Evolutionary conservation across 169 alveolate species (phyloP).

Genomic region (Plasmodium chabaudi): DNA sequence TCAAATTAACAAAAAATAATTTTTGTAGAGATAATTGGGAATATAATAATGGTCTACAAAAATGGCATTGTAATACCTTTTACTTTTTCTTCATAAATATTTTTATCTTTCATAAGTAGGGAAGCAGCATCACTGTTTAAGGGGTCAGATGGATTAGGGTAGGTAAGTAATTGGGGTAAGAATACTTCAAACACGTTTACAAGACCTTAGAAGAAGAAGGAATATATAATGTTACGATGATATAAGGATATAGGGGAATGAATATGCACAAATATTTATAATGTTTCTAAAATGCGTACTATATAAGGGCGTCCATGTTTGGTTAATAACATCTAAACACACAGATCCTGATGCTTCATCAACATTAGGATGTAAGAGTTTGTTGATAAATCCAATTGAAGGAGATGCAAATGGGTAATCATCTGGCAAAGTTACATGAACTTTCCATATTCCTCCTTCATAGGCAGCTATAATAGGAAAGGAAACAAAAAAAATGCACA

Average conservation of each 20-base stretch:
- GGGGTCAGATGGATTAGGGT: constrained; percentile 98
- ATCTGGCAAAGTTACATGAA: constrained; percentile 96
- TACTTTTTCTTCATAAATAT: constrained; percentile 93
- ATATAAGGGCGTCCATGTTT: constrained; percentile 98
- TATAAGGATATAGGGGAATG: not conserved
- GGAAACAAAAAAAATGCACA: not conserved
- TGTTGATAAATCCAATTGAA: constrained; percentile 95
- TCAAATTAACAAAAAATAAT: too few species aligned
- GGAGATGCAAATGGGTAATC: constrained; percentile 98
- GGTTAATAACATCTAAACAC: constrained; percentile 97
- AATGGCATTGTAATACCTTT: constrained; percentile 81
- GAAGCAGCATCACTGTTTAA: constrained; percentile 98
- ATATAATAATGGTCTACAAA: too few species aligned
- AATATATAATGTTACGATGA: not conserved
- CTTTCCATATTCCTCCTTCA: constrained; percentile 92
- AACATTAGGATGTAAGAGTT: constrained; percentile 95
- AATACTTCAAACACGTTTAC: constrained; percentile 96
- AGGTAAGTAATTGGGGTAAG: constrained; percentile 95
- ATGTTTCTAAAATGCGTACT: constrained; percentile 78
- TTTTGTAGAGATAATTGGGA: too few species aligned
- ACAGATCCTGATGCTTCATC: constrained; percentile 98
- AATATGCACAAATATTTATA: not conserved
- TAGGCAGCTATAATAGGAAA: constrained; percentile 84
- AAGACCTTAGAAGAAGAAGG: constrained; percentile 85
- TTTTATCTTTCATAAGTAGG: constrained; percentile 89